Base-by-base conservation (phyloP, 148 eudicot genomes). In the Camellia japonica region DNA sequence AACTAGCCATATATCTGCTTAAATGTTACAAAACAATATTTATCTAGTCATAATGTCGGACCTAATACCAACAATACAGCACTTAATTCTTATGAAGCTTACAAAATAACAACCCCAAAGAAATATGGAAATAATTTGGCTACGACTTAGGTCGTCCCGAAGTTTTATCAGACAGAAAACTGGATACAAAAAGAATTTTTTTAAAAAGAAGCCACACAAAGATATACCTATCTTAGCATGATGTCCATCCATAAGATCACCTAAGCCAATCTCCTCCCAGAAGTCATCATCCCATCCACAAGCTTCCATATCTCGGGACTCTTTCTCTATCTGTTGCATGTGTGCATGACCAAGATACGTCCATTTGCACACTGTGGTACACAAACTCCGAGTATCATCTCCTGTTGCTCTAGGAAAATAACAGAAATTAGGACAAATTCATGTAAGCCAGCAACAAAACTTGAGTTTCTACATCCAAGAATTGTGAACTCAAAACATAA, bases 281-380 rank as follows among this genome's bases (percentile, higher is more conserved):
- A 97, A 97, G 43, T 90, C 94, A 89, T 97, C 99, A 80, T 94
- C 98, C 99, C 99, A 97, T 74, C 99, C 99, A 86, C 94, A 87
- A 80, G 98, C 93, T 88, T 97, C 98, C 99, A 97, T 97, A 83
- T 81, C 90, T 73, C 91, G 89, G 58, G 95, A 90, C 43, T 86
- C 92, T 80, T 83, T 86, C 87, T 87, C 93, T 64, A 83, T 62
- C 81, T 88, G 93, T 75, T 94, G 90, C 91, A 94, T 87, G 84
- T 97, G 99, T 46, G 99, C 99, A 91, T 97, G 99, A 75, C 99
- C 99, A 68, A 97, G 93, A 87, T 94, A 97, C 72, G 99, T 94
- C 99, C 98, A 97, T 86, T 97, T 97, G 89, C 99, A 97, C 67
- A 97, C 98, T 47, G 97, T 97, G 59, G 98, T 92, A 86, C 99